These are phyloP conservation scores for Myriangium duriaei DNA, from an alignment of 2,329 filamentous ascomycete genomes.

Conservation along the genomic window DNA sequence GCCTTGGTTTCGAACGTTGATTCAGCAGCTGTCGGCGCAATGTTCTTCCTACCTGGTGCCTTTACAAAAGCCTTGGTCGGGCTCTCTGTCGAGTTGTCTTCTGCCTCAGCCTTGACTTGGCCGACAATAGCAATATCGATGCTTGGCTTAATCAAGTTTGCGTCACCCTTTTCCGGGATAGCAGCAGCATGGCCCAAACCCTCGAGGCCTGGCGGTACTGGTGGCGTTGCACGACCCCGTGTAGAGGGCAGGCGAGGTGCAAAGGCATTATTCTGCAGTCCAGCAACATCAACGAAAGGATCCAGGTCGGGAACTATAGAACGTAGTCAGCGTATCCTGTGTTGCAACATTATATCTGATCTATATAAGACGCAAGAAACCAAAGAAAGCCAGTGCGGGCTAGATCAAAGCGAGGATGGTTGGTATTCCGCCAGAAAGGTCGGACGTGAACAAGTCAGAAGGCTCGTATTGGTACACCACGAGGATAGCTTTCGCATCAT, in stretches of 20 bases:
- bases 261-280: not conserved
- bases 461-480: too few relatives aligned
- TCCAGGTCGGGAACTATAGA: not conserved
- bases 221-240: slow-evolving; percentile 21
- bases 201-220: slow-evolving; percentile 26
- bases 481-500: too few relatives aligned
- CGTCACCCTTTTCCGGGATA: slow-evolving; percentile 24
- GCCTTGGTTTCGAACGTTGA: not conserved
- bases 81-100: not conserved
- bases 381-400: too few relatives aligned
- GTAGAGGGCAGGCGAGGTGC: not conserved
- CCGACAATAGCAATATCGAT: not conserved
- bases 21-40: not conserved
- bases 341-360: too few relatives aligned
- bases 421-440: too few relatives aligned
- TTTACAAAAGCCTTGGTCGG: not conserved
- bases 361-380: too few relatives aligned
- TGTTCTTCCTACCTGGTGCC: not conserved
- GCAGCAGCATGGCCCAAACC: slow-evolving; percentile 10
- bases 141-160: slow-evolving; percentile 19
- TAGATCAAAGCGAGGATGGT: too few relatives aligned
- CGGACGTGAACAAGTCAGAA: too few relatives aligned
- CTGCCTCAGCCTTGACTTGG: not conserved
- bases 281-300: not conserved
- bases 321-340: not conserved